Base-by-base conservation (phyloP, 768 basidiomycete species). In the Calvatia gigantea region DNA sequence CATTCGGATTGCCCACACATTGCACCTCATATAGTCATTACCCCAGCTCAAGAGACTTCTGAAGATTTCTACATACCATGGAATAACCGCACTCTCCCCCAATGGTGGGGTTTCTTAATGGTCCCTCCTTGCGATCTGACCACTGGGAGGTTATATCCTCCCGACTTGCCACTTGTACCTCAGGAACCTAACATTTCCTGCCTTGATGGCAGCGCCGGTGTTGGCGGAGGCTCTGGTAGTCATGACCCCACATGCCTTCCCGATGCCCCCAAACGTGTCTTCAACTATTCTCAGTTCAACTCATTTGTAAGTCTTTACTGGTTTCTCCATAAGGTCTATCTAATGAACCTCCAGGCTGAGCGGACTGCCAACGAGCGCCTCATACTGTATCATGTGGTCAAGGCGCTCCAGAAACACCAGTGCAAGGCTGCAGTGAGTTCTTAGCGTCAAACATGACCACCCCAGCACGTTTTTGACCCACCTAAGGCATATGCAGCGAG, bases 11-110 rank as follows among this genome's bases (percentile, higher is more conserved):
- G 53, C 52, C 77, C 79, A 5, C 58, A 73, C 6, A 35, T 68
- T 5, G 64, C 71, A 0, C 82, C 82, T 0, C 79, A 81, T 64
- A 79, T 85, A 51, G 79, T 81, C 47, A 74, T 84, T 42, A 78
- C 80, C n/a, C 73, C 75, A 35, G 73, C 75, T 48, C 66, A 71
- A 52, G 71, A 76, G 41, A 61, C 58, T 2, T 65, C 67, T 60
- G 67, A 74, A 31, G 75, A 74, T 52, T 65, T 67, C 37, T 65
- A 63, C 29, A 65, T 62, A 4, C 67, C 69, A 1, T 71, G 69
- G 62, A 60, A 64, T 12, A 80, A 79, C 58, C 67, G 72, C 50
- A 59, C 69, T 27, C 63, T 68, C 43, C 66, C 63, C 2, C 79
- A 79, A 53, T 70, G 66, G 64, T 45, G 61, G 14, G 58, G 58